phyloP scores from a whole-genome alignment of 257 asterid genomes.

The Verbena officinalis region DNA sequence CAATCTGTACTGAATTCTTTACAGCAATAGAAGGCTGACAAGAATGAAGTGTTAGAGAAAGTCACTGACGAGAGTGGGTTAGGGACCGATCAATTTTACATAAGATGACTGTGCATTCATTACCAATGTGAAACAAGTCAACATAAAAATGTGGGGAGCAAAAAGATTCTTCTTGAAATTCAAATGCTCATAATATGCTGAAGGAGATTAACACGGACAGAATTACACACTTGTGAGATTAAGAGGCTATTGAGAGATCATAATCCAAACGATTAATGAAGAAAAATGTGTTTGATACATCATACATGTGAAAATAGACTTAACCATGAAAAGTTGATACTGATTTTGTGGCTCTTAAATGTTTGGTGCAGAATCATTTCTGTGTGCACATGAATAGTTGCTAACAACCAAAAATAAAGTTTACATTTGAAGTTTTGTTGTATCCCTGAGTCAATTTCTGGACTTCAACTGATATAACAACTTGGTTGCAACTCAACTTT shows the following conservation, averaged over 20 bases:
- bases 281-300: neutral
- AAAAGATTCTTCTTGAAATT: neutral
- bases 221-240: slow-evolving; percentile 5
- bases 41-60: neutral
- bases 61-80: neutral
- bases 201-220: neutral
- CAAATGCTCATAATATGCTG: neutral
- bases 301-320: neutral
- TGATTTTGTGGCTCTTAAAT: neutral
- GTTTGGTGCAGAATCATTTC: slow-evolving; percentile 1
- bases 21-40: neutral
- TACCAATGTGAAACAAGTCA: slow-evolving; percentile 4
- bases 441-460: too few species aligned
- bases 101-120: too few species aligned
- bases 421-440: too few species aligned
- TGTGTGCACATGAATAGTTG: slow-evolving; percentile 13
- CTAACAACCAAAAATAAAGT: slow-evolving; percentile 2
- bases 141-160: neutral
- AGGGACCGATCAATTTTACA: neutral
- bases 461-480: too few species aligned
- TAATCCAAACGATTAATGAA: neutral
- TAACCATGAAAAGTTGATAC: neutral
- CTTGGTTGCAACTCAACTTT: too few species aligned
- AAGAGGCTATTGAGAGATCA: neutral
- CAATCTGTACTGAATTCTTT: neutral